These are phyloP conservation scores for Albugo laibachii DNA, from an alignment of 352 stramenopile species.

Conservation along the genomic window DNA sequence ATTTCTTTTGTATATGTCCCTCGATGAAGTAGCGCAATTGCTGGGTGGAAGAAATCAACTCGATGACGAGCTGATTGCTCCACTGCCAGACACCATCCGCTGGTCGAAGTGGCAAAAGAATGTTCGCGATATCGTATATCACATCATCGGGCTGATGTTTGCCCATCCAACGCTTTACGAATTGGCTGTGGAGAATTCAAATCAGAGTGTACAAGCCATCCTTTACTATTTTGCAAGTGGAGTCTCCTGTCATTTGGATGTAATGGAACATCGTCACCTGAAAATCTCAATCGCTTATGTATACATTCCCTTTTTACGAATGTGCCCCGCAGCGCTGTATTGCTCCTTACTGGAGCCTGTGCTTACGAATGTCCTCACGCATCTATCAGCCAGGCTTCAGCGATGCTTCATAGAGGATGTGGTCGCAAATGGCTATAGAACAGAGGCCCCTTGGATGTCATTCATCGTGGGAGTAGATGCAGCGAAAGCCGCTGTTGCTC, in stretches of 20 bases:
- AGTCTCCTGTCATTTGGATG: conserved; percentile 33
- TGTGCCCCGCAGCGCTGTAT: conserved; percentile 34
- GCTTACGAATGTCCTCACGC: conserved; percentile 24
- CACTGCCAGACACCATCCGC: conserved; percentile 22
- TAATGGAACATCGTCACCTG: conserved; percentile 56
- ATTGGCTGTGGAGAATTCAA: background rate
- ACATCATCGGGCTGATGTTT: conserved; percentile 46
- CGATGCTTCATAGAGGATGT: conserved; percentile 16
- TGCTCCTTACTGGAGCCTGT: conserved; percentile 38
- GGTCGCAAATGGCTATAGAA: conserved; percentile 1
- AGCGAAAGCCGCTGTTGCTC: conserved; percentile 38
- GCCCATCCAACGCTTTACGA: conserved; percentile 26
- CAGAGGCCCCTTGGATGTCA: conserved; percentile 17
- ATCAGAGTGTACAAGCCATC: conserved; percentile 14
- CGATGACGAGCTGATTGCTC: conserved; percentile 38
- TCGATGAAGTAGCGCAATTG: conserved; percentile 55
- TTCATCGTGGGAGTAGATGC: conserved; percentile 44
- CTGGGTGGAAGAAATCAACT: conserved; percentile 54
- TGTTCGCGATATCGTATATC: conserved; percentile 53
- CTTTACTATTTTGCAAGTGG: conserved; percentile 26
- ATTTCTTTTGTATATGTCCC: conserved; percentile 44
- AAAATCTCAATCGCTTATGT: conserved; percentile 49
- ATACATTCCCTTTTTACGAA: conserved; percentile 48
- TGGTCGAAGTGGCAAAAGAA: conserved; percentile 74
- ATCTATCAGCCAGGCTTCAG: conserved; percentile 29